Evolutionary conservation across 768 basidiomycete species (phyloP), one percentile per base, ranked within the genome.

Genomic region (Scleroderma citrinum): DNA sequence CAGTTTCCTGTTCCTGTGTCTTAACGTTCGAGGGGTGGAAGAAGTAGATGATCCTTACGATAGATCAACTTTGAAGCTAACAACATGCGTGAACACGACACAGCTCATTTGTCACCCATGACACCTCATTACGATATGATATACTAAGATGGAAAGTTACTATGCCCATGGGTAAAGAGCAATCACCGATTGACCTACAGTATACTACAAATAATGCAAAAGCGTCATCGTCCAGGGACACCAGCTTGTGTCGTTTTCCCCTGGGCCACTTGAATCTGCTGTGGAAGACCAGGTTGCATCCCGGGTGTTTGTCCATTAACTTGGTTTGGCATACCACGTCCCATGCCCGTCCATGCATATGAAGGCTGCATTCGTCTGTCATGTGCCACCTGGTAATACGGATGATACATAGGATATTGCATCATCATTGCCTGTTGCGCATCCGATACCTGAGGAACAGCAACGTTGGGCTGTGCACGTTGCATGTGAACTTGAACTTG

Each of bases 201-300:
- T 52, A 39, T 26, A 49, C 39, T 51, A 32, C 30, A 42, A 41
- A 26, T 19, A 35, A 39, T 26, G 31, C 32, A 40, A 34, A 46
- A 54, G 44, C 30, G 34, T 66, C 60, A 70, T 52, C 69, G 65
- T 46, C 67, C 69, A 47, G 62, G 65, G 19, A 64, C 56, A 29
- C 68, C 62, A 32, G 64, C 63, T 31, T 59, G 66, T 7, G 67
- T 53, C 34, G 63, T 56, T 53, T 69, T 72, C 0, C 64, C 70
- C 24, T 61, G 64, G 2, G 52, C 53, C 14, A 65, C 58, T 14
- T 63, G 49, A 53, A 67, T 62, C 47, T 60, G 59, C 38, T 65
- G 69, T 26, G 63, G 53, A 17, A 59, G 59, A 14, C 56, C 59
- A 34, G 64, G 52, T 24, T 65, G 66, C 53, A 70, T 60, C 23